Evolutionary conservation across 2,329 filamentous ascomycete species (phyloP).

Genomic region (Ophiostoma perfectum): DNA sequence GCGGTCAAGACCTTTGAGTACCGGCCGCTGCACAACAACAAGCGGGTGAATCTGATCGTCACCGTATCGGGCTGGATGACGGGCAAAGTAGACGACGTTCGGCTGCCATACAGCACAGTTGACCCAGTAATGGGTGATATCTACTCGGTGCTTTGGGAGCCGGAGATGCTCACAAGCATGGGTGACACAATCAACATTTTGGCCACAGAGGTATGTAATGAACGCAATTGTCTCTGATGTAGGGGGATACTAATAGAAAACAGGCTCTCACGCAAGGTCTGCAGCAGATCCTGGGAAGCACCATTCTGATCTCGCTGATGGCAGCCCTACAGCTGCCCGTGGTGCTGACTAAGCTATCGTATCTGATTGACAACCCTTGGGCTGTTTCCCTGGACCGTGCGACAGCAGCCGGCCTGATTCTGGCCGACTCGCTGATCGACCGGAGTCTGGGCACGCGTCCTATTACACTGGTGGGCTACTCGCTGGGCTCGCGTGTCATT

Average conservation of each 20-base stretch:
- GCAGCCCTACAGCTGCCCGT: constrained; percentile 87
- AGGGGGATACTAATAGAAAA: neutral
- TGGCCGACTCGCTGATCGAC: constrained; percentile 90
- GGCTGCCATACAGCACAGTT: constrained; percentile 90
- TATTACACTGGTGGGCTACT: constrained; percentile 91
- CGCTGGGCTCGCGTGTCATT: constrained; percentile 84
- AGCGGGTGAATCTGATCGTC: constrained; percentile 89
- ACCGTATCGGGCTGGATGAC: constrained; percentile 98
- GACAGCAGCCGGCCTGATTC: constrained; percentile 79
- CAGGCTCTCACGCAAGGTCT: constrained; percentile 84
- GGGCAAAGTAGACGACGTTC: constrained; percentile 93
- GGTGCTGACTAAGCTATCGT: constrained; percentile 85
- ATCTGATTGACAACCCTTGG: constrained; percentile 98
- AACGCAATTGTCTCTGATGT: neutral
- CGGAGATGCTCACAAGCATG: constrained; percentile 96
- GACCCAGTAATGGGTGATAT: constrained; percentile 98
- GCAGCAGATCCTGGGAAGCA: constrained; percentile 89
- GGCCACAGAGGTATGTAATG: constrained; percentile 64
- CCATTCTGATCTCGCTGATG: constrained; percentile 84
- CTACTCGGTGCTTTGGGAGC: constrained; percentile 95
- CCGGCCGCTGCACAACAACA: constrained; percentile 93
- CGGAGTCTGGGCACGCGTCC: constrained; percentile 86
- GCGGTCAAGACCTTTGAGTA: constrained; percentile 97
- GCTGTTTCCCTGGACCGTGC: constrained; percentile 91
- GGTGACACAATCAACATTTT: constrained; percentile 98